phyloP scores from a whole-genome alignment of 106 monocot species.

The Platanthera guangdongensis region DNA sequence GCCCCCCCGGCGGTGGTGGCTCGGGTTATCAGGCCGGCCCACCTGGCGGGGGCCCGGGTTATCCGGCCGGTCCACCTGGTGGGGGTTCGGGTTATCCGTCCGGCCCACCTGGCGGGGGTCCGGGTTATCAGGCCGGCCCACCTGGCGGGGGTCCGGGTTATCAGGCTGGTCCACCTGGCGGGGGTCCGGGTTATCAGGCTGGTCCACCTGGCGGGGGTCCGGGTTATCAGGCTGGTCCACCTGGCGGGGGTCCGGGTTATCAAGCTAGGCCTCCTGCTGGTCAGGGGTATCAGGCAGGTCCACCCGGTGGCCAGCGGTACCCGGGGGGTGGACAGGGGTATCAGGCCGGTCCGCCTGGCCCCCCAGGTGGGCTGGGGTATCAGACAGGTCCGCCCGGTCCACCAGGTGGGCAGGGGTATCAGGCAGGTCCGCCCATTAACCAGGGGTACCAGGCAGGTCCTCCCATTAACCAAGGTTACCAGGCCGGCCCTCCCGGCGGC shows the following conservation, averaged over 20 bases:
- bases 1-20: constrained; percentile 2
- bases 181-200: constrained; percentile 19
- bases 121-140: constrained; percentile 8
- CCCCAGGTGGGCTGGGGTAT: constrained; percentile 2
- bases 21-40: constrained; percentile 5
- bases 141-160: constrained; percentile 9
- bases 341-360: background rate
- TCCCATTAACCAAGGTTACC: constrained; percentile 13
- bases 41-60: constrained; percentile 13
- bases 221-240: constrained; percentile 17
- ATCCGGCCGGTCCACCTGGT: constrained; percentile 8
- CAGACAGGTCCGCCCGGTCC: constrained; percentile 11
- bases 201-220: constrained; percentile 6
- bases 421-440: constrained; percentile 10
- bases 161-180: constrained; percentile 9
- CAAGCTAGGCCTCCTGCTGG: constrained; percentile 12
- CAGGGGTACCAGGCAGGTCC: constrained; percentile 18
- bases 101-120: constrained; percentile 12
- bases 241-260: constrained; percentile 11
- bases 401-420: constrained; percentile 17
- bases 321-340: constrained; percentile 1
- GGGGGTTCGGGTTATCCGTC: background rate
- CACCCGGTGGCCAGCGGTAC: constrained; percentile 11
- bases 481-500: background rate
- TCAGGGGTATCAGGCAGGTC: background rate